Evolutionary conservation across 1,284 basidiomycete genomes (phyloP).

Genomic region (Cryptococcus maquisensis): DNA sequence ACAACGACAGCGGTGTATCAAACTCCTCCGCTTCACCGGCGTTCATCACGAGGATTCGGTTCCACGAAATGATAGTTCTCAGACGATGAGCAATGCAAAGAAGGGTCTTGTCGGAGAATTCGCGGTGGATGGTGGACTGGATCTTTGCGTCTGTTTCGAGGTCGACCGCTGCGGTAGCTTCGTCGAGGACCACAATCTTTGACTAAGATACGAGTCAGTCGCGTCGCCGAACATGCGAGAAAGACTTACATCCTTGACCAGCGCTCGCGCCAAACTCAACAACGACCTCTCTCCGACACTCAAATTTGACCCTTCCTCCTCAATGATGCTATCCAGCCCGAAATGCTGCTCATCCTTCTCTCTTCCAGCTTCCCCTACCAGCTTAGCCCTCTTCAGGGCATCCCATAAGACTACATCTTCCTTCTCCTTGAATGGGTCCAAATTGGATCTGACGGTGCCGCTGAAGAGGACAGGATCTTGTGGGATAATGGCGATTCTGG

Average conservation of each 20-base stretch:
- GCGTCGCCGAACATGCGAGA: no score
- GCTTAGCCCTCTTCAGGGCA: conserved; percentile 70
- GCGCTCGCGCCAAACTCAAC: conserved; percentile 64
- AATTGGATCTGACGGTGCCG: conserved; percentile 56
- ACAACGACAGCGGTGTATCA: conserved; percentile 63
- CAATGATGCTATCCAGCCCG: conserved; percentile 72
- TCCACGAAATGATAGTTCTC: conserved; percentile 74
- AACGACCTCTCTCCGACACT: conserved; percentile 63
- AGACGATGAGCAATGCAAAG: conserved; percentile 66
- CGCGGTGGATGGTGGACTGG: conserved; percentile 62
- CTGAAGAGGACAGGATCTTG: conserved; percentile 71
- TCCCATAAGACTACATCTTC: conserved; percentile 76
- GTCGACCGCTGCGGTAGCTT: conserved; percentile 54
- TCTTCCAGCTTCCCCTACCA: conserved; percentile 50
- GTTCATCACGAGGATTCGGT: conserved; percentile 67
- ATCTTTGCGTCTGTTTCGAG: conserved; percentile 68
- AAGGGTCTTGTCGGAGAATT: conserved; percentile 62
- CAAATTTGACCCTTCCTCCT: conserved; percentile 80
- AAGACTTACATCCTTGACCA: conserved; percentile 49
- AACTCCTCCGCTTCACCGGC: conserved; percentile 65
- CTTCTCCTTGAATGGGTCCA: conserved; percentile 69
- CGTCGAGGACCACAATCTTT: conserved; percentile 63
- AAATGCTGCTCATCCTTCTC: conserved; percentile 51
- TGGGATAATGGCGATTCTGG: conserved; percentile 65
- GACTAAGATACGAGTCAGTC: neutral